These are phyloP conservation scores for Globisporangium alternatum DNA, from an alignment of 352 stramenopile genomes.

Conservation along the genomic window DNA sequence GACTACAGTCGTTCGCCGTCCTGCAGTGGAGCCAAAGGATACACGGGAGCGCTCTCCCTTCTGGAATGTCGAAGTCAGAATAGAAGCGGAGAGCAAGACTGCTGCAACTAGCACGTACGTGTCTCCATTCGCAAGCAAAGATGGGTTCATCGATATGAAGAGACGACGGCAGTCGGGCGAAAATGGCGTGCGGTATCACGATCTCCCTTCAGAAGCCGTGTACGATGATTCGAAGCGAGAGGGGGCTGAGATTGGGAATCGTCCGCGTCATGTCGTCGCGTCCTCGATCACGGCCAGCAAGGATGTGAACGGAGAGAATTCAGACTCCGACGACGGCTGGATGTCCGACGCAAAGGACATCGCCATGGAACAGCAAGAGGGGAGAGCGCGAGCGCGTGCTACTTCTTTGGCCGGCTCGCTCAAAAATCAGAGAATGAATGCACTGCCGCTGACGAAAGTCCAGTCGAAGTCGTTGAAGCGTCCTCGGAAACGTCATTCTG, in stretches of 20 bases:
- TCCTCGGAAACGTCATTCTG: not conserved
- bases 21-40: slow-evolving; percentile 4
- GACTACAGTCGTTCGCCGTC: not conserved
- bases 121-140: slow-evolving; percentile 48
- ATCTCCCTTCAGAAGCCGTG: slow-evolving; percentile 23
- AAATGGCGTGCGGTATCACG: not conserved
- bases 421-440: not conserved
- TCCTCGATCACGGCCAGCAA: slow-evolving; percentile 23
- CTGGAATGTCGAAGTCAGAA: slow-evolving; percentile 9
- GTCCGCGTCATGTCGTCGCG: slow-evolving; percentile 41
- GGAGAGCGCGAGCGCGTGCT: not conserved
- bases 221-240: slow-evolving; percentile 35
- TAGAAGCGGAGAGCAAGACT: slow-evolving; percentile 21
- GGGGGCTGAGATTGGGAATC: slow-evolving; percentile 18
- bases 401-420: not conserved
- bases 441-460: slow-evolving; percentile 4
- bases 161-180: slow-evolving; percentile 15
- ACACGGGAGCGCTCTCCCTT: slow-evolving; percentile 7
- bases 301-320: slow-evolving; percentile 1
- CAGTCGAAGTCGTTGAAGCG: slow-evolving; percentile 6
- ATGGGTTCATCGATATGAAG: slow-evolving; percentile 30
- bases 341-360: slow-evolving; percentile 60
- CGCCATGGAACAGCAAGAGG: slow-evolving; percentile 2
- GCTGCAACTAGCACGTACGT: slow-evolving; percentile 31
- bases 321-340: slow-evolving; percentile 49